Evolutionary conservation across 2,329 filamentous ascomycete species (phyloP), one percentile per base, ranked within the genome.

Genomic region (Grosmannia clavigera): DNA sequence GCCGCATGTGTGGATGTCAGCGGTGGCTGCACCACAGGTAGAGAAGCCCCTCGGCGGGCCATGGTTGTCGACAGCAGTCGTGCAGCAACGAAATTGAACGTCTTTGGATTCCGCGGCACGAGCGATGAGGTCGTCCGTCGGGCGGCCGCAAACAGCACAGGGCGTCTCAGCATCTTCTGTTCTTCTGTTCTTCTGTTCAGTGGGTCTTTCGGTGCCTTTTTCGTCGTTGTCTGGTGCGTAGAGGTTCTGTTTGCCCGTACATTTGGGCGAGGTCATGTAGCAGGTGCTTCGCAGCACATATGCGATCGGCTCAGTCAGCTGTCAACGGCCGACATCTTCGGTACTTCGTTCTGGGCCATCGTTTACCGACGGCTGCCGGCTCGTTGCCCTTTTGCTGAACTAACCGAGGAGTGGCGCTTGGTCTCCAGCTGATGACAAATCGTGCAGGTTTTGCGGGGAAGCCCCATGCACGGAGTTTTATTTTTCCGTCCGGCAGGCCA

Each of bases 1-100:
- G 87, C 83, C 0, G 87, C 78, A 2, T 84, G 75, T 10, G 77
- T 72, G 25, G 78, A 75, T 19, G 85, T 84, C 29, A 89, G 71
- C 19, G 85, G 83, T 29, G 84, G 83, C 19, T 81, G 70, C 52
- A 85, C 81, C 14, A 81, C 22, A 9, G 78, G 77, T 0, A 75
- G 66, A 2, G 77, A 70, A 4, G 59, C 9, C 54, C 31, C 48
- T 10, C 5, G 25, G 61, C 66, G 16, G 25, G 56, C 31, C 46
- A 48, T 46, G 16, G 55, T 61, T 2, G 60, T 60, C 11, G 57
- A 55, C 22, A 60, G 55, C 4, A 50, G 46, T n/a, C 60, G 55
- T 3, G 27, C n/a, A 25, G 55, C 53, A 35, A n/a, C 22, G 5
- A n/a, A 29, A 22, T 9, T 5, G 29, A 38, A 6, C 27, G 19